phyloP scores from a whole-genome alignment of 2,329 filamentous ascomycete species.

The Chaetomium sp. region DNA sequence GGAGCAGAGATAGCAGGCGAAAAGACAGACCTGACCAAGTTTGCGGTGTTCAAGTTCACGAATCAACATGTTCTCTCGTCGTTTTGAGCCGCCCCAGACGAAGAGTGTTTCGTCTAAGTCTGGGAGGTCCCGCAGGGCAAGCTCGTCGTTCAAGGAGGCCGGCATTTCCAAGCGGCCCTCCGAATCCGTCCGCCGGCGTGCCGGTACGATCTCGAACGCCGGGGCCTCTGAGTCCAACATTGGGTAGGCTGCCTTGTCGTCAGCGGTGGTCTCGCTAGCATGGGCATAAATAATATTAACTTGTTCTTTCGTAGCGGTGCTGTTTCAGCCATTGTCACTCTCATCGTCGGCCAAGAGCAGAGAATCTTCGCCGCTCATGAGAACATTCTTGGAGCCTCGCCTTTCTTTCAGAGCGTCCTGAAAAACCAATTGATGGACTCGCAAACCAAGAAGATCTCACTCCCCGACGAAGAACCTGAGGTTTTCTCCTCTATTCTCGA shows the following conservation, averaged over 20 bases:
- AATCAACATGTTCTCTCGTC: constrained; percentile 42
- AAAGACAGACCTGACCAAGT: background rate
- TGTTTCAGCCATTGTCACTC: constrained; percentile 67
- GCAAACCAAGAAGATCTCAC: constrained; percentile 64
- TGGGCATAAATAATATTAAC: constrained; percentile 3
- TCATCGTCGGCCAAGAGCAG: constrained; percentile 73
- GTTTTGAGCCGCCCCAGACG: constrained; percentile 37
- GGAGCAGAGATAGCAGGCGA: background rate
- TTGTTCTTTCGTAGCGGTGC: constrained; percentile 38
- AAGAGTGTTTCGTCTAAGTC: constrained; percentile 50
- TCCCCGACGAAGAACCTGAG: constrained; percentile 82
- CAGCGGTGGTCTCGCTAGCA: background rate
- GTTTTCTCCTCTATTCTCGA: constrained; percentile 87
- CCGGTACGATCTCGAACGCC: constrained; percentile 40
- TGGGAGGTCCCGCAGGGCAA: constrained; percentile 45
- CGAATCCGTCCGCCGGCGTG: constrained; percentile 43
- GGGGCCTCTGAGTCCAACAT: constrained; percentile 33
- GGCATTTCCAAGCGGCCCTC: constrained; percentile 50
- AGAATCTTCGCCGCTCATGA: constrained; percentile 89
- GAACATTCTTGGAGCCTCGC: constrained; percentile 69
- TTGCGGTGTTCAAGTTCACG: constrained; percentile 16
- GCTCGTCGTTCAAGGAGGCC: constrained; percentile 48
- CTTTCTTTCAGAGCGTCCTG: constrained; percentile 67
- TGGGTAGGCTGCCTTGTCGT: constrained; percentile 35
- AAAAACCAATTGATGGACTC: constrained; percentile 56